A percentile compares a stretch with the other conserved stretches of the same genome.
Evolutionary conservation across 208 protist species (phyloP).

Genomic region (Leishmania braziliensis): DNA sequence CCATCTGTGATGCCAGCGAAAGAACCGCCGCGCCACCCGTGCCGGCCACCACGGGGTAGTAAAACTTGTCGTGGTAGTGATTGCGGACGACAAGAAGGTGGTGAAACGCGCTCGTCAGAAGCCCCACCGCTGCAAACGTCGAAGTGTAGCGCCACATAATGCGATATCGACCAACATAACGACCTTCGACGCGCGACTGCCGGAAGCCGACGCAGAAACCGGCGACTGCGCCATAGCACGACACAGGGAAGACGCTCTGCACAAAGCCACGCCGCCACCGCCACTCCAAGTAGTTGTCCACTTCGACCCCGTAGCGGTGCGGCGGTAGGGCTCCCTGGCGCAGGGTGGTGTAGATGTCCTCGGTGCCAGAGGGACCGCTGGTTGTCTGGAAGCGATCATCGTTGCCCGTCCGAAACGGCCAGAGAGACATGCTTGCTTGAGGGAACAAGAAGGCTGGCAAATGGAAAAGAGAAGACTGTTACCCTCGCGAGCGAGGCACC

Average conservation of each 20-base stretch:
- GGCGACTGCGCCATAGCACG: slow-evolving; percentile 59
- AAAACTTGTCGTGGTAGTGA: slow-evolving; percentile 75
- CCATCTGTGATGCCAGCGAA: slow-evolving; percentile 71
- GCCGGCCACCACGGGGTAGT: slow-evolving; percentile 76
- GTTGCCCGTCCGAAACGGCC: slow-evolving; percentile 88
- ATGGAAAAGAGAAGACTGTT: neutral
- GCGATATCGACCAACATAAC: slow-evolving; percentile 78
- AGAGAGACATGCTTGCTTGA: slow-evolving; percentile 56
- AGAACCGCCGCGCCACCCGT: slow-evolving; percentile 45
- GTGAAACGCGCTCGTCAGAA: slow-evolving; percentile 75
- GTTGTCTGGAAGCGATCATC: slow-evolving; percentile 79
- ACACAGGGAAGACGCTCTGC: slow-evolving; percentile 79
- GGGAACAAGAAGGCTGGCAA: neutral
- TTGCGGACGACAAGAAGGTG: slow-evolving; percentile 81
- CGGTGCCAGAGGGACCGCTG: slow-evolving; percentile 3
- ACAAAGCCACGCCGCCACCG: slow-evolving; percentile 80
- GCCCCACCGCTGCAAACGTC: slow-evolving; percentile 70
- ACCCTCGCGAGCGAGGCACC: neutral
- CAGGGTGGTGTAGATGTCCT: slow-evolving; percentile 78
- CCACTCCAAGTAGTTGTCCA: slow-evolving; percentile 81
- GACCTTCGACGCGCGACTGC: slow-evolving; percentile 71
- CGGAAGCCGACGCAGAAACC: slow-evolving; percentile 76
- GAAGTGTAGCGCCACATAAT: slow-evolving; percentile 86
- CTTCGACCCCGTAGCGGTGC: slow-evolving; percentile 64
- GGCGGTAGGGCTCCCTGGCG: slow-evolving; percentile 55